Base-by-base conservation (phyloP, 1,284 basidiomycete genomes). In the Trichosporon coremiiforme region DNA sequence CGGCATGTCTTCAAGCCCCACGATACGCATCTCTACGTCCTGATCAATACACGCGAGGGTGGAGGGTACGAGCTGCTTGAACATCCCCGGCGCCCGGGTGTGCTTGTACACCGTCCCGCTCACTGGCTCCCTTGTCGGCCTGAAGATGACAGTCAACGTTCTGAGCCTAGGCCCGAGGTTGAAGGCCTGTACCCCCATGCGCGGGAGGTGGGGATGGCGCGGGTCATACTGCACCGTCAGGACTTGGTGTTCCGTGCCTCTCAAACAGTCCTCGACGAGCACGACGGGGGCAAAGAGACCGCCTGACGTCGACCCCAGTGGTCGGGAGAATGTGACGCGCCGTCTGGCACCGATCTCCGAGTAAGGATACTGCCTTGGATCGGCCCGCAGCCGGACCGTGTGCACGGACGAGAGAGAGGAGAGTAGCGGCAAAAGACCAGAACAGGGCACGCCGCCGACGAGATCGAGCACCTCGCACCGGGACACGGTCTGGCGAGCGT, bases 191-290 rank as follows among this genome's bases (percentile, higher is more conserved):
- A 62, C 17, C 1, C 10, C 7, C 57, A 62, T n/a, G 4, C 57
- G 57, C 31, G 57, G 57, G 13, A 62, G 31, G 10, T 62, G 57
- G 15, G 57, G 57, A n/a, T 62, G 57, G 3, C 57, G 15, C 31
- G 57, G 57, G 57, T 62, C 57, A 13, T 62, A 62, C 29, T 35
- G 31, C 17, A 62, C 17, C 17, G 57, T 35, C 2, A 62, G 13
- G 57, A 62, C 57, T 17, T 62, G 57, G 15, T 62, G 6, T 13
- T 4, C 4, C 31, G 57, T 62, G 1, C 57, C 57, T 1, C 57
- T 31, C n/a, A 62, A 17, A 8, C 57, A 62, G 31, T 62, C 57
- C 29, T 33, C 31, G 31, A 62, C 31, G 13, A n/a, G 15, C 4
- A 33, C 57, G 6, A 33, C 29, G 29, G 57, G 57, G 15, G 29